A percentile compares a stretch with the other conserved stretches of the same genome.
These are phyloP conservation scores for Fraxinus dipetala DNA, from an alignment of 305 asterid genomes.

Conservation along the genomic window DNA sequence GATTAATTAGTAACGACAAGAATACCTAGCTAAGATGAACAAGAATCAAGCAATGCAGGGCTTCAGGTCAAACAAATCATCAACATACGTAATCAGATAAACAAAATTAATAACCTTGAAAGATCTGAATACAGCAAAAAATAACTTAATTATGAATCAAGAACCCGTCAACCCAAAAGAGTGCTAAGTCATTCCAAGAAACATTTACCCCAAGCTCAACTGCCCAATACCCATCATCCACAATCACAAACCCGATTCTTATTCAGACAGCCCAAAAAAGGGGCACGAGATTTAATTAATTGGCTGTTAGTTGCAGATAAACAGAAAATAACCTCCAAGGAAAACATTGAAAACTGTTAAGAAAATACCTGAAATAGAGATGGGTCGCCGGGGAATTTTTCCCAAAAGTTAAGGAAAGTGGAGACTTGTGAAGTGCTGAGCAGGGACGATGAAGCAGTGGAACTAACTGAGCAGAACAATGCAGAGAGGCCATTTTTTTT, in stretches of 20 bases:
- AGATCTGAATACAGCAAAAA: background rate
- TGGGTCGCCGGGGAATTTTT: constrained; percentile 5
- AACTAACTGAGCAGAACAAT: constrained; percentile 20
- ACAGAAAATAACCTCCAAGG: background rate
- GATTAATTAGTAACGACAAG: background rate
- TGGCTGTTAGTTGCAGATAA: background rate
- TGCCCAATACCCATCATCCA: background rate
- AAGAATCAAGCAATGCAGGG: background rate
- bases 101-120: background rate
- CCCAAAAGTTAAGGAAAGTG: constrained; percentile 8
- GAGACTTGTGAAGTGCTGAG: constrained; percentile 12
- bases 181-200: background rate
- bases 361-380: constrained; percentile 31
- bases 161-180: background rate
- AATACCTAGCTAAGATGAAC: background rate
- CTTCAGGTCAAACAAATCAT: background rate
- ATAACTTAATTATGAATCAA: background rate
- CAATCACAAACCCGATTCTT: background rate
- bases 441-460: constrained; percentile 28
- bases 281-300: background rate
- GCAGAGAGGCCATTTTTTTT: constrained; percentile 30
- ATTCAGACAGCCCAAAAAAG: background rate
- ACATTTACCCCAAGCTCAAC: constrained; percentile 8
- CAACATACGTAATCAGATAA: background rate
- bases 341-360: too few relatives aligned